Conservation (phyloP, 192 early-diverging fungal genomes). For the Entophlyctis helioformis region DNA sequence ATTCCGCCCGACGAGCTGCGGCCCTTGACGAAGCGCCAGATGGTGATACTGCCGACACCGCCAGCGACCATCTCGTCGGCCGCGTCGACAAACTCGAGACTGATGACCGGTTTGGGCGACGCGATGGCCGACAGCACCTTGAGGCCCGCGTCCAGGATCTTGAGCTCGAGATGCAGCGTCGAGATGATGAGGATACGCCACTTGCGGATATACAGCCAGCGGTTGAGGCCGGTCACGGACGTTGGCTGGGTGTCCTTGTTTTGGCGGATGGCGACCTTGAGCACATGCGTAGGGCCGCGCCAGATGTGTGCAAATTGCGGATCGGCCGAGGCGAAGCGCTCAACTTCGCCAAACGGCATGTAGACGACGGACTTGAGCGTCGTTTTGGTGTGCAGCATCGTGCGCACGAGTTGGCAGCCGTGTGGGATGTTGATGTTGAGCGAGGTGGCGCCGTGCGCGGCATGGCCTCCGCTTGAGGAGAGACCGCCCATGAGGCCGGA, state of each 20-base stretch:
- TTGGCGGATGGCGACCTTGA: constrained; percentile 8
- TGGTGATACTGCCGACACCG: constrained; percentile 27
- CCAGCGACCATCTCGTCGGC: constrained; percentile 27
- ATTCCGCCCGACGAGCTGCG: too few relatives aligned
- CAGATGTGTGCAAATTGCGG: constrained; percentile 17
- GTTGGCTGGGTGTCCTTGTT: constrained; percentile 9
- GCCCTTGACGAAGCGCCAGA: too few relatives aligned
- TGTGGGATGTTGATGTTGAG: constrained; percentile 25
- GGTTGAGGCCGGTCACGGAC: constrained; percentile 17
- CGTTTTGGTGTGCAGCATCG: constrained; percentile 16
- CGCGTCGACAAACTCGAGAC: constrained; percentile 27
- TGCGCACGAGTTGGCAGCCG: constrained; percentile 31
- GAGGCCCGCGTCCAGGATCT: constrained; percentile 25
- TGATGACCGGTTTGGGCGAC: constrained; percentile 2
- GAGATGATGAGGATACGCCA: constrained; percentile 25
- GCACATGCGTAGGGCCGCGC: constrained; percentile 9
- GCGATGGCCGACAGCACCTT: constrained; percentile 19
- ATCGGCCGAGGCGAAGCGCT: constrained; percentile 28
- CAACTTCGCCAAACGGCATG: constrained; percentile 9
- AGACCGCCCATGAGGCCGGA: too few relatives aligned
- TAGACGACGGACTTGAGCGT: constrained; percentile 26
- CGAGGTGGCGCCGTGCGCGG: too few relatives aligned
- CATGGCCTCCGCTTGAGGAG: too few relatives aligned
- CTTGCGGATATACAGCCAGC: constrained; percentile 27
- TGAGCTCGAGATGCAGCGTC: constrained; percentile 28